These are phyloP conservation scores for Fragosphaeria purpurea DNA, from an alignment of 2,329 filamentous ascomycete genomes.

Conservation along the genomic window DNA sequence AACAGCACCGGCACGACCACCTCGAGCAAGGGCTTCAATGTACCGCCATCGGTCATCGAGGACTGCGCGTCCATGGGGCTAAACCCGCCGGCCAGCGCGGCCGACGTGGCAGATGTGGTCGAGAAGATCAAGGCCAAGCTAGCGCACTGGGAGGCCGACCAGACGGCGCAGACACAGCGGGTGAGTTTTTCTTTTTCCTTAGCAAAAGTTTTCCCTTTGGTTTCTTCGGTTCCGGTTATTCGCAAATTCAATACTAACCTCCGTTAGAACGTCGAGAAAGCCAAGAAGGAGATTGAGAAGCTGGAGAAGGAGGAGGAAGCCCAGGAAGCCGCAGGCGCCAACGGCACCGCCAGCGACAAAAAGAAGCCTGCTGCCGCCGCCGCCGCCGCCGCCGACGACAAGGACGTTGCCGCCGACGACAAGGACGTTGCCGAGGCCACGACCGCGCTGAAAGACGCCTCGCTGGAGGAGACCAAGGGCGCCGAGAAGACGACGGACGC, in stretches of 20 bases:
- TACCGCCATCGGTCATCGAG: constrained; percentile 85
- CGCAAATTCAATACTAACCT: constrained; percentile 19
- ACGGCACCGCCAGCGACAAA: constrained; percentile 34
- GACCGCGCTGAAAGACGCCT: constrained; percentile 40
- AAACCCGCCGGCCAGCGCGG: constrained; percentile 76
- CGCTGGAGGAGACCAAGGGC: constrained; percentile 43
- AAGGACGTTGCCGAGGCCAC: constrained; percentile 40
- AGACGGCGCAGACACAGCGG: constrained; percentile 79
- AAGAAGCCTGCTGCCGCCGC: constrained; percentile 19
- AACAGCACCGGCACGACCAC: constrained; percentile 24
- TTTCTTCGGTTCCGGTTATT: not conserved
- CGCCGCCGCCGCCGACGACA: no score
- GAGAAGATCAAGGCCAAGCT: constrained; percentile 94
- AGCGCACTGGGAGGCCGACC: constrained; percentile 81
- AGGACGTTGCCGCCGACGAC: constrained; percentile 30
- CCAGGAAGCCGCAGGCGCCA: constrained; percentile 36
- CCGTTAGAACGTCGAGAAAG: constrained; percentile 83
- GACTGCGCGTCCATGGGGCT: constrained; percentile 77
- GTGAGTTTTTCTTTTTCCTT: constrained; percentile 44
- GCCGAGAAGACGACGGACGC: constrained; percentile 37
- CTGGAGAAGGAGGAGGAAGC: constrained; percentile 60
- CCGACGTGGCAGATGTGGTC: constrained; percentile 66
- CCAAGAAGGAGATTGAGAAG: constrained; percentile 87
- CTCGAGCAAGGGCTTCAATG: constrained; percentile 53
- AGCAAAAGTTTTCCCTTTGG: not conserved